These are phyloP conservation scores for Hortiboletus campestris DNA, from an alignment of 768 basidiomycete genomes.

Conservation along the genomic window DNA sequence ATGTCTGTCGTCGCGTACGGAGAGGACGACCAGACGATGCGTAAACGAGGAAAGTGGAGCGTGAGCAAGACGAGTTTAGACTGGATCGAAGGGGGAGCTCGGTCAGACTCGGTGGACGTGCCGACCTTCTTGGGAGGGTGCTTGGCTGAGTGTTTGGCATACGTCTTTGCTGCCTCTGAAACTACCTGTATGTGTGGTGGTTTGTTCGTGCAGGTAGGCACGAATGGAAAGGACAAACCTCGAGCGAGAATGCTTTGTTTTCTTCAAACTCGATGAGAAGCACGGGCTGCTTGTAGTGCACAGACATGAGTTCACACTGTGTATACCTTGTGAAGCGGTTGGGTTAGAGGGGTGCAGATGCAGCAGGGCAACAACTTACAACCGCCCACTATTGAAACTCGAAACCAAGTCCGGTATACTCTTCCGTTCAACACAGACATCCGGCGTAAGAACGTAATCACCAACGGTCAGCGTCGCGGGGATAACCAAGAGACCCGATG, in stretches of 20 bases:
- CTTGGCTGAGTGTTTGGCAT: slow-evolving; percentile 59
- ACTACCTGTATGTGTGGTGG: slow-evolving; percentile 43
- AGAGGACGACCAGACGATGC: slow-evolving; percentile 97
- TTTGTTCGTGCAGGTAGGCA: not conserved
- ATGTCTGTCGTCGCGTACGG: slow-evolving; percentile 90
- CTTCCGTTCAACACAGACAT: slow-evolving; percentile 95
- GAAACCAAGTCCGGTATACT: slow-evolving; percentile 89
- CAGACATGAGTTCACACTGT: slow-evolving; percentile 96
- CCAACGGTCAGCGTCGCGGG: slow-evolving; percentile 93
- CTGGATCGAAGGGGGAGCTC: slow-evolving; percentile 62
- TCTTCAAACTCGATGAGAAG: slow-evolving; percentile 97
- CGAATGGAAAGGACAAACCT: slow-evolving; percentile 46
- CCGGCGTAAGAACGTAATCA: slow-evolving; percentile 93
- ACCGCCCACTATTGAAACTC: slow-evolving; percentile 89
- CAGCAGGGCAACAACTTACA: slow-evolving; percentile 58
- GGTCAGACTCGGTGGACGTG: slow-evolving; percentile 23
- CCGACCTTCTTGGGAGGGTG: slow-evolving; percentile 48
- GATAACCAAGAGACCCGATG: slow-evolving; percentile 72
- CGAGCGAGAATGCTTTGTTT: slow-evolving; percentile 90
- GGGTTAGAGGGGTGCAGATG: not conserved
- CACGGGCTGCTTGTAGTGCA: slow-evolving; percentile 91
- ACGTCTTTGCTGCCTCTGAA: slow-evolving; percentile 60
- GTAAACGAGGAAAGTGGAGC: slow-evolving; percentile 85
- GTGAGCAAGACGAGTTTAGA: slow-evolving; percentile 91
- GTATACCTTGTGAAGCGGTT: slow-evolving; percentile 63